Base-by-base conservation (phyloP, 2,329 filamentous ascomycete species). In the Epicoccum sorghinum region DNA sequence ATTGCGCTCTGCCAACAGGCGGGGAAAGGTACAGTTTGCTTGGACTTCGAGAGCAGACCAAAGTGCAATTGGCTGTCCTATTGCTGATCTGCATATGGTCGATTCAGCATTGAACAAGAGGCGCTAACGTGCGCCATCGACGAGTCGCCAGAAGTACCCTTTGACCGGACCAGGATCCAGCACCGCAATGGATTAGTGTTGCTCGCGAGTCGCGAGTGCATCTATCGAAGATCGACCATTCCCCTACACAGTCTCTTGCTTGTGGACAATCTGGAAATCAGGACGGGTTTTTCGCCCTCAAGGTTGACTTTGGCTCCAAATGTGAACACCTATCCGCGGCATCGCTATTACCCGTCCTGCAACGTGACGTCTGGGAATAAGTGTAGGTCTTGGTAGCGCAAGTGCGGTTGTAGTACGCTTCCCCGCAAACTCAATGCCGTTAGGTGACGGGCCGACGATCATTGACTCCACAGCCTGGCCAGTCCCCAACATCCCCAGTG, bases 391-490 rank as follows among this genome's bases (percentile, higher is more conserved):
- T 46, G 33, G 44, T 32, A 25, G 13, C 2, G 32, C 35, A 47
- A 29, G 60, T 44, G 42, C 46, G 46, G 36, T 35, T 48, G 55
- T 60, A 60, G 62, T 52, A 61, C 50, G 45, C 42, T 70, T 69
- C 69, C 69, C 69, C 69, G 68, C 69, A 71, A 68, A 61, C 40
- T 56, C 56, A 48, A 59, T 56, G 42, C 52, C 59, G 53, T 57
- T 57, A 54, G 48, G 53, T 57, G 55, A 57, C 55, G 61, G 61
- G 29, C 55, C 56, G 65, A 67, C 57, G 55, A 60, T 59, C 58
- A 39, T 47, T 59, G 60, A 55, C 57, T 48, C 43, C 52, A 55
- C 41, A 57, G 44, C 59, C 65, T 60, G 60, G 55, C 64, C 37
- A 50, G 52, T 63, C 60, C 61, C 49, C 66, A 62, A 49, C 45